Conservation (phyloP, 805 yeast genomes). For the Schwanniomyces vanrijiae region DNA sequence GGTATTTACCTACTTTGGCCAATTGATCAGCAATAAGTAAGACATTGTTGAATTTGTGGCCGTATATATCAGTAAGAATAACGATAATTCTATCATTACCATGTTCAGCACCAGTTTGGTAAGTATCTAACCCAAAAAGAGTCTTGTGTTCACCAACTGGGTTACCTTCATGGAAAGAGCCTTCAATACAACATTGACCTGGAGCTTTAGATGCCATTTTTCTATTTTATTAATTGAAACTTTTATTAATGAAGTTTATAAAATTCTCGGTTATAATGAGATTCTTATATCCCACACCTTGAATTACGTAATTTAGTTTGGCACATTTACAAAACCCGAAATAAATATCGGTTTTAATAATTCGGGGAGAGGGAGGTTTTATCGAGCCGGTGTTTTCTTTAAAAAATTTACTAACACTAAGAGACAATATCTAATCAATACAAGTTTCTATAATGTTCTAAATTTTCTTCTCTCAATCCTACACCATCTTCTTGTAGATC, state of each 20-base stretch:
- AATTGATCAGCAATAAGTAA: conserved; percentile 65
- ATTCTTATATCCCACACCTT: not conserved
- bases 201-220: conserved; percentile 53
- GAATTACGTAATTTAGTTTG: not conserved
- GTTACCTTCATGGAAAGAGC: conserved; percentile 49
- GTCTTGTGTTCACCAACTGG: conserved; percentile 44
- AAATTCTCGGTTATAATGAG: not conserved
- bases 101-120: conserved; percentile 26
- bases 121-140: conserved; percentile 42
- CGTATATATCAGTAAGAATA: conserved; percentile 69
- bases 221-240: not conserved
- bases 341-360: not conserved
- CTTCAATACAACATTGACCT: conserved; percentile 46
- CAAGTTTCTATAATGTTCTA: conserved; percentile 27
- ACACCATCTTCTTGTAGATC: conserved; percentile 59
- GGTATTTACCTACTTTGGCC: conserved; percentile 56
- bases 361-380: no score
- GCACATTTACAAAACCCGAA: not conserved
- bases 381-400: no score
- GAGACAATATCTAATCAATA: not conserved
- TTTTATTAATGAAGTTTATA: no score
- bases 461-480: conserved; percentile 56
- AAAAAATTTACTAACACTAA: no score
- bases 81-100: conserved; percentile 51
- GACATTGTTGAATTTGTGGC: conserved; percentile 57